Percentiles rank a stretch among this genome's conserved stretches.
Conservation (phyloP, 768 basidiomycete genomes). For the Boletus vinaceobasis region DNA sequence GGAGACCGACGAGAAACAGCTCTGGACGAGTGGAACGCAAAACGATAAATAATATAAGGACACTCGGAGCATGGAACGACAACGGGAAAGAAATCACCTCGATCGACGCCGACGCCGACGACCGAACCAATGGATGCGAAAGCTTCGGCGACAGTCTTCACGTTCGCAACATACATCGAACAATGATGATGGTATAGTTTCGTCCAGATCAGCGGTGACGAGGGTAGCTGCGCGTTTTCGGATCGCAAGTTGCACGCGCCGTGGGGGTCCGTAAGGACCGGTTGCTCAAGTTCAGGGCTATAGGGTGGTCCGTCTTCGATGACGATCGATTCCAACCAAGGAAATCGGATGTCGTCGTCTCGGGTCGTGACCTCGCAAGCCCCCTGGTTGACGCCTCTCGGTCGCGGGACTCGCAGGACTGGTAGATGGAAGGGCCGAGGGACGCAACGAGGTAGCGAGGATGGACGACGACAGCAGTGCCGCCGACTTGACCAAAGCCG, state of each 20-base stretch:
- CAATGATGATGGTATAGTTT: slow-evolving; percentile 46
- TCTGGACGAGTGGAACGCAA: slow-evolving; percentile 44
- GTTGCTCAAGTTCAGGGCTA: slow-evolving; percentile 75
- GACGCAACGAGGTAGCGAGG: slow-evolving; percentile 89
- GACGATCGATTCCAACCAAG: slow-evolving; percentile 90
- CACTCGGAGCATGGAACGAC: neutral
- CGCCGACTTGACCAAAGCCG: slow-evolving; percentile 98
- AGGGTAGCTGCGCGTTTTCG: slow-evolving; percentile 83
- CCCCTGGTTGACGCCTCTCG: slow-evolving; percentile 58
- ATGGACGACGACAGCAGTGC: slow-evolving; percentile 82
- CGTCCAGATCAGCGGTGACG: slow-evolving; percentile 67
- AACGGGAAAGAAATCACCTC: slow-evolving; percentile 53
- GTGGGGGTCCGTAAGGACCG: slow-evolving; percentile 89
- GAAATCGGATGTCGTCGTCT: slow-evolving; percentile 94
- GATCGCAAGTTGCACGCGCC: slow-evolving; percentile 77
- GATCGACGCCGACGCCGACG: slow-evolving; percentile 84
- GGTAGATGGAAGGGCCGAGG: slow-evolving; percentile 73
- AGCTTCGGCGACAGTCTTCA: slow-evolving; percentile 53
- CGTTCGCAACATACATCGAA: slow-evolving; percentile 72
- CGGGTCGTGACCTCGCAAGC: slow-evolving; percentile 91
- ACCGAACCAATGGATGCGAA: slow-evolving; percentile 39
- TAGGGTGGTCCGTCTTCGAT: slow-evolving; percentile 94
- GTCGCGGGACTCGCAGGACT: slow-evolving; percentile 71
- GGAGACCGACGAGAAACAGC: slow-evolving; percentile 88
- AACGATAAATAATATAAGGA: too few species aligned